phyloP scores from a whole-genome alignment of 306 rosid genomes.

The Gastrolobium villosum region DNA sequence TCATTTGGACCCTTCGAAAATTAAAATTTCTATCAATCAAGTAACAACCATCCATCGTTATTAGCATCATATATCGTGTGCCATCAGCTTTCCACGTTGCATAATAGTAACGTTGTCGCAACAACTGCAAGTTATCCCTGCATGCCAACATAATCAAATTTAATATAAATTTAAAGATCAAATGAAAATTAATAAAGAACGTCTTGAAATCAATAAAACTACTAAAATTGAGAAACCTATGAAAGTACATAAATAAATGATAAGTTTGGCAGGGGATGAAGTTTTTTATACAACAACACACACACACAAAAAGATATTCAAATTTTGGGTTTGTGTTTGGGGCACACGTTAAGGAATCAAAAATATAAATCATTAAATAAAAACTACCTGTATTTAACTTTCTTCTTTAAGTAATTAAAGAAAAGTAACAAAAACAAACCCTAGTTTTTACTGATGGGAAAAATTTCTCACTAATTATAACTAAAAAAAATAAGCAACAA shows the following conservation, averaged over 20 bases:
- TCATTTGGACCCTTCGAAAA: constrained; percentile 98
- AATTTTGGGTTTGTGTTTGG: background rate
- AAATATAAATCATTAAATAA: background rate
- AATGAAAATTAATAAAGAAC: constrained; percentile 22
- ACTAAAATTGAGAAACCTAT: background rate
- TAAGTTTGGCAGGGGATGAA: background rate
- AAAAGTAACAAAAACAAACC: background rate
- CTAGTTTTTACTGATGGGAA: background rate
- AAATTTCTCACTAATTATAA: background rate
- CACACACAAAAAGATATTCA: background rate
- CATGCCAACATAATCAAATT: constrained; percentile 50
- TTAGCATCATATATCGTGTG: constrained; percentile 97
- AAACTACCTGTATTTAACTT: background rate
- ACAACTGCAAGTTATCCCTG: constrained; percentile 92
- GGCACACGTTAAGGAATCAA: constrained; percentile 12
- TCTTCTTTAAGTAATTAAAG: background rate
- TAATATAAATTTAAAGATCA: constrained; percentile 36
- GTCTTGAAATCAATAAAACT: constrained; percentile 30
- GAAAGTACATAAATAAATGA: background rate
- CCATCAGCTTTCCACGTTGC: constrained; percentile 99
- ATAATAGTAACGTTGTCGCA: constrained; percentile 97
- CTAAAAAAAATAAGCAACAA: constrained; percentile 11
- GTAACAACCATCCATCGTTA: constrained; percentile 98
- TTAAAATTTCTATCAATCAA: constrained; percentile 89
- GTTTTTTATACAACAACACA: background rate